A percentile compares a stretch with the other conserved stretches of the same genome.
Conservation (phyloP, 2,329 filamentous ascomycete genomes). For the Beauveria sp. region DNA sequence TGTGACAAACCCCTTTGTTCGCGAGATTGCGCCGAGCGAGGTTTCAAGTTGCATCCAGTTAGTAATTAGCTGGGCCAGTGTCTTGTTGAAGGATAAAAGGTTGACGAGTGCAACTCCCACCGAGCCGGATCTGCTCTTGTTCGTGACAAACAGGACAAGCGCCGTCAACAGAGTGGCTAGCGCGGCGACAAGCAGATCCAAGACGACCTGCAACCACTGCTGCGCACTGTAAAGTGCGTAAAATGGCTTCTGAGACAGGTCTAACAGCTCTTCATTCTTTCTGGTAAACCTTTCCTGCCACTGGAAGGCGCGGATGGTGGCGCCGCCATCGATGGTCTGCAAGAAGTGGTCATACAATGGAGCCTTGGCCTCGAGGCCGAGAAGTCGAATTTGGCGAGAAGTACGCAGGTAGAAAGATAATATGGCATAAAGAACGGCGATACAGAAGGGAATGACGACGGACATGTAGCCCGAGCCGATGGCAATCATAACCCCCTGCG, state of each 20-base stretch:
- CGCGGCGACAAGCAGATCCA: conserved; percentile 39
- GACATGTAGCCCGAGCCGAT: conserved; percentile 31
- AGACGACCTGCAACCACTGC: conserved; percentile 36
- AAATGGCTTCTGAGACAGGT: conserved; percentile 36
- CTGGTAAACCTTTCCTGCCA: conserved; percentile 26
- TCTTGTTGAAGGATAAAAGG: conserved; percentile 13
- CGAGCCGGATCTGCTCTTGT: conserved; percentile 17
- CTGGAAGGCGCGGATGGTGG: conserved; percentile 39
- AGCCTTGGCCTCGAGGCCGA: conserved; percentile 39
- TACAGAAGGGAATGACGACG: conserved; percentile 30
- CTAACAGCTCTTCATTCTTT: conserved; percentile 22
- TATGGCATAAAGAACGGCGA: conserved; percentile 30
- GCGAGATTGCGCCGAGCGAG: conserved; percentile 19
- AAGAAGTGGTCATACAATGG: conserved; percentile 40
- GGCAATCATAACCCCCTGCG: conserved; percentile 32
- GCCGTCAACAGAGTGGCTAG: conserved; percentile 26
- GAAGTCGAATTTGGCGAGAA: conserved; percentile 38
- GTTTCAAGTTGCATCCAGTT: conserved; percentile 23
- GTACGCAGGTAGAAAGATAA: conserved; percentile 41
- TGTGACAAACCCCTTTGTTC: conserved; percentile 17
- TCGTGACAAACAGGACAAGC: conserved; percentile 29
- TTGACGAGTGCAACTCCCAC: conserved; percentile 15
- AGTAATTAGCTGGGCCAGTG: conserved; percentile 18
- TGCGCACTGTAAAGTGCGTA: conserved; percentile 39
- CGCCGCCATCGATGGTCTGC: conserved; percentile 36